phyloP scores from a whole-genome alignment of 208 protist genomes.

The Naegleria fowleri region DNA sequence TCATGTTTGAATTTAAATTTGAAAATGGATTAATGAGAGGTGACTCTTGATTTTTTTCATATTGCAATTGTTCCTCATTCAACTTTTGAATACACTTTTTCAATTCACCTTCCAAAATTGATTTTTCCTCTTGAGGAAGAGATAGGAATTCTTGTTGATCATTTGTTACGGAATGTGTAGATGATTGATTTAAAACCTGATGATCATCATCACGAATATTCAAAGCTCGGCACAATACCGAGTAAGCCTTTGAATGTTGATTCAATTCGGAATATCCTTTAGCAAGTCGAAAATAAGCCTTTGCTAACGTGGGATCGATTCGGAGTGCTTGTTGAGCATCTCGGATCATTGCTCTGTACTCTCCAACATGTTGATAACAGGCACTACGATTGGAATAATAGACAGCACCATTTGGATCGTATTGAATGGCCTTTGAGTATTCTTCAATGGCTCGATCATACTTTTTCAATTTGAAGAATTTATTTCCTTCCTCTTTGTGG shows the following conservation, averaged over 20 bases:
- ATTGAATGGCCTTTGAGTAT: not conserved
- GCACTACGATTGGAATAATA: not conserved
- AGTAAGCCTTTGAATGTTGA: not conserved
- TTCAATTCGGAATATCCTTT: not conserved
- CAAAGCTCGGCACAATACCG: not conserved
- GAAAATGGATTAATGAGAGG: not conserved
- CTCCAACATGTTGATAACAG: not conserved
- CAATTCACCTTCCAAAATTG: not conserved
- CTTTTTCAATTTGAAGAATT: not conserved
- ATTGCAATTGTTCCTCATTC: not conserved
- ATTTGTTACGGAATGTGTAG: too few species aligned
- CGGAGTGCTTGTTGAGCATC: not conserved
- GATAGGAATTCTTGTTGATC: too few species aligned
- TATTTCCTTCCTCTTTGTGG: not conserved
- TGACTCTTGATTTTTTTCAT: not conserved
- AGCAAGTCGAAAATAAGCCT: not conserved
- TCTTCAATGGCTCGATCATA: not conserved
- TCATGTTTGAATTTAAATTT: not conserved
- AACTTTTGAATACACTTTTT: not conserved
- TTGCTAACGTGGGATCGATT: not conserved
- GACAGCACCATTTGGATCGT: not conserved
- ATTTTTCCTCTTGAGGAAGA: not conserved
- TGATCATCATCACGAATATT: not conserved
- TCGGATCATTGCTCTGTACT: not conserved
- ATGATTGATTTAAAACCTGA: too few species aligned